Evolutionary conservation across 306 rosid genomes (phyloP).

Genomic region (Acmispon strigosus): DNA sequence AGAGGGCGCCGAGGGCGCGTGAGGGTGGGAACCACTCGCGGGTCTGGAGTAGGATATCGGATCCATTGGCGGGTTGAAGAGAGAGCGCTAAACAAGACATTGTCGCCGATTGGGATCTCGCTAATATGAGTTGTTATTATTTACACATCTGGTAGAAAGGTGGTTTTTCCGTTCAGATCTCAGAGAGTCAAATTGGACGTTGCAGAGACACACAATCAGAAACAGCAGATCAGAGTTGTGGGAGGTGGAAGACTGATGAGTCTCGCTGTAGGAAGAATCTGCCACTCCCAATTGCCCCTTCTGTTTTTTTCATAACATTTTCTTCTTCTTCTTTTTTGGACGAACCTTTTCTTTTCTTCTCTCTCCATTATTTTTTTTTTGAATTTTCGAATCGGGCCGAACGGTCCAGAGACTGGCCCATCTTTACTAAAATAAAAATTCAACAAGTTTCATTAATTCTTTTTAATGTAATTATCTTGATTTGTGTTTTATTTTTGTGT

Average conservation of each 20-base stretch:
- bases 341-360: not conserved
- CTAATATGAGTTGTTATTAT: not conserved
- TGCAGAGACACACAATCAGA: not conserved
- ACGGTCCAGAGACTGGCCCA: not conserved
- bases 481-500: too few species aligned
- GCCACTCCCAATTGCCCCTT: not conserved
- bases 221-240: slow-evolving; percentile 8
- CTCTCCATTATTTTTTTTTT: not conserved
- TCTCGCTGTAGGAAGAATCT: not conserved
- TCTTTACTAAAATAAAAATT: too few species aligned
- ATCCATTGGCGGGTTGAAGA: slow-evolving; percentile 75
- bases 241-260: slow-evolving; percentile 8
- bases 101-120: slow-evolving; percentile 14
- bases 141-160: not conserved
- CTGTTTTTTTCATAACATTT: not conserved
- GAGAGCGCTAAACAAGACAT: slow-evolving; percentile 92
- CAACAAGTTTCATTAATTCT: too few species aligned
- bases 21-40: slow-evolving; percentile 97
- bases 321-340: too few species aligned
- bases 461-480: too few species aligned
- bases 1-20: slow-evolving; percentile 81
- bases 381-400: not conserved
- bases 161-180: not conserved
- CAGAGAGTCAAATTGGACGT: not conserved
- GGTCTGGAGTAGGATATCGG: slow-evolving; percentile 85